phyloP scores from a whole-genome alignment of 2,329 filamentous ascomycete genomes.

The Ophiostoma australiae region DNA sequence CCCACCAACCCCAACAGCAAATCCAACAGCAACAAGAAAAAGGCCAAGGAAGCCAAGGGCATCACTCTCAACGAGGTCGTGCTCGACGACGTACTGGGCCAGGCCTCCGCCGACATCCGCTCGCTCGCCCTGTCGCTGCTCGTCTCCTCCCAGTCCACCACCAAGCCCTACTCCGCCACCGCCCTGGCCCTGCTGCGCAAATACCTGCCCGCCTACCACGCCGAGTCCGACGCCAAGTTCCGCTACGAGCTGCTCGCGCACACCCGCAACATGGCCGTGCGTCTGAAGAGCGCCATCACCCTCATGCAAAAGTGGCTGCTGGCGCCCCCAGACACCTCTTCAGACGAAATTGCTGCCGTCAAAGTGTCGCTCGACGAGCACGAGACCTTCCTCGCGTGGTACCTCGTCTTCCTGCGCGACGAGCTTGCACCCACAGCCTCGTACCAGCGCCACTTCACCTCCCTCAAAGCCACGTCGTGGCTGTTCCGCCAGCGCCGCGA shows the following conservation, averaged over 20 bases:
- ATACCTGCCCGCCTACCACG: conserved; percentile 67
- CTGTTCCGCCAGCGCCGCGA: conserved; percentile 68
- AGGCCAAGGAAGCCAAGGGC: conserved; percentile 17
- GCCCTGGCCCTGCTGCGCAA: conserved; percentile 59
- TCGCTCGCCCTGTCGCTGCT: conserved; percentile 78
- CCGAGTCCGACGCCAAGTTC: conserved; percentile 81
- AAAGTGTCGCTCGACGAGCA: conserved; percentile 44
- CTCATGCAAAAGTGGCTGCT: conserved; percentile 40
- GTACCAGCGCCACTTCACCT: conserved; percentile 83
- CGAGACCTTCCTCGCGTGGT: conserved; percentile 66
- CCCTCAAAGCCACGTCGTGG: conserved; percentile 64
- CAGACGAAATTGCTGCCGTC: neutral
- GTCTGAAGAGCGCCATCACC: conserved; percentile 63
- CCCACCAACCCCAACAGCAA: conserved; percentile 20
- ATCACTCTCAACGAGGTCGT: conserved; percentile 40
- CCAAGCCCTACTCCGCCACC: conserved; percentile 61
- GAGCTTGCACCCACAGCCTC: conserved; percentile 78
- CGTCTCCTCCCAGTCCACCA: conserved; percentile 68
- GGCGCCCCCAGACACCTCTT: neutral
- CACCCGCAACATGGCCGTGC: conserved; percentile 69
- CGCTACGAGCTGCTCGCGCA: conserved; percentile 74
- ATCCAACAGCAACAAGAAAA: neutral
- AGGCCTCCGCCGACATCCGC: conserved; percentile 60
- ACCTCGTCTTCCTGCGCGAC: conserved; percentile 62
- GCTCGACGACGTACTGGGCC: conserved; percentile 50